Evolutionary conservation across 345 rosid genomes (phyloP).

Genomic region (Noccaea bulbosa): DNA sequence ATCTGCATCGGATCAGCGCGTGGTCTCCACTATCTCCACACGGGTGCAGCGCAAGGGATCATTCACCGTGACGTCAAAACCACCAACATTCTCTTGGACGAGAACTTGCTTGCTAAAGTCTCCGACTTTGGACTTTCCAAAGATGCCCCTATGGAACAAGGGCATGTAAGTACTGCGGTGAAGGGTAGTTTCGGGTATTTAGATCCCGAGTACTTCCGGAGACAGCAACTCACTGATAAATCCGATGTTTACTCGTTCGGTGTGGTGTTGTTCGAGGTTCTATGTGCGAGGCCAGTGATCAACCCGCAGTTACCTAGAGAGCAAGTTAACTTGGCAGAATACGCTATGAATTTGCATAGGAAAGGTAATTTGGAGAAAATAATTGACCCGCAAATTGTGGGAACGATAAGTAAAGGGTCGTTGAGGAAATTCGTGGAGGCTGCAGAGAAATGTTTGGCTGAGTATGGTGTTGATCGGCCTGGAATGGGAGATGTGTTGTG

Average conservation of each 20-base stretch:
- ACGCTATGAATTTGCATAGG: slow-evolving; percentile 74
- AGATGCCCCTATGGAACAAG: slow-evolving; percentile 69
- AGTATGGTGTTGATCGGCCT: slow-evolving; percentile 82
- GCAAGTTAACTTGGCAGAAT: slow-evolving; percentile 78
- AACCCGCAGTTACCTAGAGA: slow-evolving; percentile 67
- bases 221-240: slow-evolving; percentile 84
- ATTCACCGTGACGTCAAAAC: slow-evolving; percentile 91
- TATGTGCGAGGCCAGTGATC: slow-evolving; percentile 77
- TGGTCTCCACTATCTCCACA: slow-evolving; percentile 84
- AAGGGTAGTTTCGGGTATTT: slow-evolving; percentile 92
- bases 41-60: slow-evolving; percentile 73
- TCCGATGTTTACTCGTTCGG: slow-evolving; percentile 92
- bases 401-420: slow-evolving; percentile 55
- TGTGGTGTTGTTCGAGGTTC: slow-evolving; percentile 77
- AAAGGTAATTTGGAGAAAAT: slow-evolving; percentile 64
- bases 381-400: slow-evolving; percentile 62
- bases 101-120: slow-evolving; percentile 74
- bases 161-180: slow-evolving; percentile 83
- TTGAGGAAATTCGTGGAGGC: slow-evolving; percentile 70
- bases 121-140: slow-evolving; percentile 84
- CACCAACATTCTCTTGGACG: slow-evolving; percentile 83
- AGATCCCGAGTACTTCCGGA: slow-evolving; percentile 82
- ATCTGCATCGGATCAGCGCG: slow-evolving; percentile 85
- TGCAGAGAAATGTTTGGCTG: slow-evolving; percentile 84
- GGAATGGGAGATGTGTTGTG: slow-evolving; percentile 86